phyloP scores from a whole-genome alignment of 306 rosid genomes.

The Quercus bicolor region DNA sequence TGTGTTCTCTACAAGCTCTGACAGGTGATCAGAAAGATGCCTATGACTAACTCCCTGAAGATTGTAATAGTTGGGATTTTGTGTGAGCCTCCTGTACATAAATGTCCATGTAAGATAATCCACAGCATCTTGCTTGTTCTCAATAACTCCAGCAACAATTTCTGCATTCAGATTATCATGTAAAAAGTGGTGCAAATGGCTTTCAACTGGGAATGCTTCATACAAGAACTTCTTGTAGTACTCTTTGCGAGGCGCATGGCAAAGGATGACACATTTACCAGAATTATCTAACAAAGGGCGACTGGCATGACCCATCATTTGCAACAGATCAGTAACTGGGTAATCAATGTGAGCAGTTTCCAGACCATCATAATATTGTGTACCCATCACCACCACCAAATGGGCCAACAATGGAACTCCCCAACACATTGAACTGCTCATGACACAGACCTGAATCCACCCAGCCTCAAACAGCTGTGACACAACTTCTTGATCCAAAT shows the following conservation, averaged over 20 bases:
- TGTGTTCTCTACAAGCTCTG: conserved; percentile 84
- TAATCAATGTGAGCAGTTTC: conserved; percentile 89
- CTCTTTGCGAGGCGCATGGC: conserved; percentile 92
- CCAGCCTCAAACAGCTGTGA: conserved; percentile 72
- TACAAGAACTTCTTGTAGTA: conserved; percentile 85
- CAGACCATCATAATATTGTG: conserved; percentile 85
- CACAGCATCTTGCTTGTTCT: conserved; percentile 91
- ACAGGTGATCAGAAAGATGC: conserved; percentile 91
- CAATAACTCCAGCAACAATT: conserved; percentile 72
- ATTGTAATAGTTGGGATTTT: conserved; percentile 94
- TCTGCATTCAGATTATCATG: conserved; percentile 90
- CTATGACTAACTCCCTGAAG: conserved; percentile 91
- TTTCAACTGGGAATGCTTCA: conserved; percentile 94
- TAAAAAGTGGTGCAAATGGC: conserved; percentile 82
- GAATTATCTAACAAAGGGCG: conserved; percentile 83
- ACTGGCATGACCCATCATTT: conserved; percentile 98
- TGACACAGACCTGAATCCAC: conserved; percentile 87
- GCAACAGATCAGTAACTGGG: conserved; percentile 87
- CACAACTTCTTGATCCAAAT: conserved; percentile 70
- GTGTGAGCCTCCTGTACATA: conserved; percentile 86
- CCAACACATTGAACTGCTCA: conserved; percentile 95
- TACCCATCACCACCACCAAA: conserved; percentile 96
- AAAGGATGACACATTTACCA: conserved; percentile 91
- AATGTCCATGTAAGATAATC: conserved; percentile 97
- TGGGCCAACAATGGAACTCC: conserved; percentile 77